Base-by-base conservation (phyloP, 495 filamentous ascomycete genomes). In the Aspergillus sclerotiicarbonarius region DNA sequence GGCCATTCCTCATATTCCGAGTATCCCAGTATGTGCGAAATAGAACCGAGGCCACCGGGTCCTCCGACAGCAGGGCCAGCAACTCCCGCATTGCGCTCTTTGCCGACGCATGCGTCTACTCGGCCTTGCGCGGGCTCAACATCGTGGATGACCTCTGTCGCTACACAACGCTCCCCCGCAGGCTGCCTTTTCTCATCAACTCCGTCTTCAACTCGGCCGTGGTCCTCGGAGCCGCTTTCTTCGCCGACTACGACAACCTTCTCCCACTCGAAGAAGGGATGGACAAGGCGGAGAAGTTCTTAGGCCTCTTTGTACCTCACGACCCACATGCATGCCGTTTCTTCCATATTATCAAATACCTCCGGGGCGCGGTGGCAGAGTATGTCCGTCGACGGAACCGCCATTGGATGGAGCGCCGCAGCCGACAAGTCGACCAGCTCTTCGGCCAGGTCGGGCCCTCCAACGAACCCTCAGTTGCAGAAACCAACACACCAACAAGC, bases 141-240 rank as follows among this genome's bases (percentile, higher is more conserved):
- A 73, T 87, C 19, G 76, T 86, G 6, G 80, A 85, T 55, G 77
- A 76, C 54, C 84, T 86, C 7, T 71, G 81, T 32, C 79, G 82
- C 54, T 81, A 76, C 15, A 65, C 76, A 10, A 85, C 87, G 56
- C 75, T 90, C n/a, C 84, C 88, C 0, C 81, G 77, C 44, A 76
- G 87, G 25, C 82, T 90, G 48, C 87, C 88, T 0, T 88, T 89
- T 54, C 69, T 89, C 60, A 85, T 89, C 57, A 88, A 90, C 64
- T 88, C 87, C 45, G 82, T 89, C 51, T 90, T 91, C 66, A 82
- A 87, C 33, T 86, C 87, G 3, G 85, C 86, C 3, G 75, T 90
- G 4, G 80, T 90, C 9, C 74, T 90, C 3, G 76, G 87, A 30
- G 81, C 86, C 52, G 88, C 88, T 53, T 86, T 88, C 62, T 90